phyloP scores from a whole-genome alignment of 73 alveolate species.

The Paramecium sonneborni region DNA sequence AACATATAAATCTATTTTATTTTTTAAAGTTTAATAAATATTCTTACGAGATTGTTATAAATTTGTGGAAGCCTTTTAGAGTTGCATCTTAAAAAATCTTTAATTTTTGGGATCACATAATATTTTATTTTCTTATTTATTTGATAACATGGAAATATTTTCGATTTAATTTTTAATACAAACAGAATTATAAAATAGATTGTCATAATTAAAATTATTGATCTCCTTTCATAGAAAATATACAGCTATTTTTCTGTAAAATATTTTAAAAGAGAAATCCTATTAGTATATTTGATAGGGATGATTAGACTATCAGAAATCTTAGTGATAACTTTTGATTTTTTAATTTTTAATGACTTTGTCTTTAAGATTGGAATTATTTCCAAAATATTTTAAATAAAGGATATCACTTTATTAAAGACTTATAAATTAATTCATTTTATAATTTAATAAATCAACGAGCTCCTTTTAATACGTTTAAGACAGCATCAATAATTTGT shows the following conservation, averaged over 20 bases:
- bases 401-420: neutral
- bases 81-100: neutral
- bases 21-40: neutral
- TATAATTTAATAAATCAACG: neutral
- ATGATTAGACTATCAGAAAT: neutral
- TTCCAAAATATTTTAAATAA: neutral
- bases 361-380: neutral
- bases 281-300: neutral
- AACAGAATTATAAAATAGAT: neutral
- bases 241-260: neutral
- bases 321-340: neutral
- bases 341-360: neutral
- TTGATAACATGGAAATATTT: neutral
- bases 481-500: conserved; percentile 74
- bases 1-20: neutral
- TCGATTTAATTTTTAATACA: neutral
- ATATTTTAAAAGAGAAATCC: neutral
- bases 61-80: neutral
- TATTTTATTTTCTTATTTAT: neutral
- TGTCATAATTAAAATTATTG: neutral
- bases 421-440: neutral
- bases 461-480: conserved; percentile 51
- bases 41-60: neutral
- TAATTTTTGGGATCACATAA: neutral
- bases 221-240: neutral